Base-by-base conservation (phyloP, 2,329 filamentous ascomycete species). In the Botrytis byssoidea region DNA sequence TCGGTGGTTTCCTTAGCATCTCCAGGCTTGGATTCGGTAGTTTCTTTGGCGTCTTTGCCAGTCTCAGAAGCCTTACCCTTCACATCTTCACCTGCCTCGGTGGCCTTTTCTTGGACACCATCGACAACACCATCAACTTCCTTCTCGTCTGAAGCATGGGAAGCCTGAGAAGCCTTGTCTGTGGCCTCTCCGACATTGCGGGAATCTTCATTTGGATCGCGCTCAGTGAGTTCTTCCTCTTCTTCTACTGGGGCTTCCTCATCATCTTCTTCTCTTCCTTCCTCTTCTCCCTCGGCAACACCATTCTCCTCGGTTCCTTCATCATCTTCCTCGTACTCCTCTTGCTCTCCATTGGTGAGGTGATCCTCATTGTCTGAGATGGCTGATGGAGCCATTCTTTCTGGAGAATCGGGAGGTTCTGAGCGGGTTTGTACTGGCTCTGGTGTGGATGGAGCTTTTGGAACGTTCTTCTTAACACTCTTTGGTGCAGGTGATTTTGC, bases 221-320 rank as follows among this genome's bases (percentile, higher is more conserved):
- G 46, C 66, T 73, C 71, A 60, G 71, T 70, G 12, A 46, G 44
- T 37, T 73, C 71, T 37, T 73, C 71, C 40, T 73, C 71, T 2
- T 70, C 71, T 60, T 60, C 61, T 64, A 86, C 84, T 29, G 60
- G 37, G 8, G 35, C 84, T 84, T 40, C 82, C 83, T n/a, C 86
- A 85, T 71, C 61, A 18, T 68, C 63, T 40, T 73, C 71, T 25
- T 71, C 70, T 64, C 37, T 64, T 67, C 70, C 71, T 69, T 72
- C 71, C 18, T 72, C 71, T 72, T 68, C 71, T 16, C 71, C 71
- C 6, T 68, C 71, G 9, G 48, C 64, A 12, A 68, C 63, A 29
- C 71, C 71, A 12, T 69, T 72, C 25, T 72, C 71, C 16, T 68
- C 55, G 20, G 37, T 70, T 25, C 37, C 68, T n/a, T 60, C 68